Conservation (phyloP, 371 early-diverging fungal species). For the Mortierella sp. region DNA sequence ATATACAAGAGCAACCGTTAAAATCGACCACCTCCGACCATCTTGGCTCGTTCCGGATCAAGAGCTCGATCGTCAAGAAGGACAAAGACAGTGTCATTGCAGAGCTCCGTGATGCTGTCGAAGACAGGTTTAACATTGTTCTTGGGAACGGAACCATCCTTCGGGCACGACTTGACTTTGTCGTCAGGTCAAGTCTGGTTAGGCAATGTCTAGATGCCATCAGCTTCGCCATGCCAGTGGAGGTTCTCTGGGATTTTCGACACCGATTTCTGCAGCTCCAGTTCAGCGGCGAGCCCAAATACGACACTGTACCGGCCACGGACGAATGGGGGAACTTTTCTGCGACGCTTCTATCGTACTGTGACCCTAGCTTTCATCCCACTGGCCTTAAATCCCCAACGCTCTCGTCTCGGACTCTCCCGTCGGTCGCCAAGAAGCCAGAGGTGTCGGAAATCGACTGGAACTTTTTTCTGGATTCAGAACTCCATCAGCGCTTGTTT, state of each 20-base stretch:
- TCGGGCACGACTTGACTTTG: conserved; percentile 59
- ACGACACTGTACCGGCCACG: neutral
- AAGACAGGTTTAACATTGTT: conserved; percentile 61
- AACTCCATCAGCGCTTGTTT: conserved; percentile 20
- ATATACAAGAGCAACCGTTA: neutral
- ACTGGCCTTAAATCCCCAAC: conserved; percentile 17
- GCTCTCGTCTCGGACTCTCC: conserved; percentile 10
- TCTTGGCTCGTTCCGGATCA: neutral
- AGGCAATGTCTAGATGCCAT: conserved; percentile 63
- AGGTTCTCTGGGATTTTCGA: conserved; percentile 49
- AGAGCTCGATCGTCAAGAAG: conserved; percentile 8
- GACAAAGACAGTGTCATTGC: conserved; percentile 18
- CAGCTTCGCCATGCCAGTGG: conserved; percentile 60
- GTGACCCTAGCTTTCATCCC: conserved; percentile 18
- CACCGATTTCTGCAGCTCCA: conserved; percentile 55
- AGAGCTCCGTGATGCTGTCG: conserved; percentile 62
- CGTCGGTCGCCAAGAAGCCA: conserved; percentile 20
- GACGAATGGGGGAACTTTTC: conserved; percentile 73
- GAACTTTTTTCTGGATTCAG: conserved; percentile 37
- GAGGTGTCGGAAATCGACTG: conserved; percentile 17
- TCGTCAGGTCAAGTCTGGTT: conserved; percentile 60
- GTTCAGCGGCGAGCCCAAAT: conserved; percentile 22
- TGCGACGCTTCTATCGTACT: conserved; percentile 62
- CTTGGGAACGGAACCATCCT: conserved; percentile 45
- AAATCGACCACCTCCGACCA: neutral